Conservation (phyloP, 176 grass and related monocot genomes). For the Bothriochloa decipiens region DNA sequence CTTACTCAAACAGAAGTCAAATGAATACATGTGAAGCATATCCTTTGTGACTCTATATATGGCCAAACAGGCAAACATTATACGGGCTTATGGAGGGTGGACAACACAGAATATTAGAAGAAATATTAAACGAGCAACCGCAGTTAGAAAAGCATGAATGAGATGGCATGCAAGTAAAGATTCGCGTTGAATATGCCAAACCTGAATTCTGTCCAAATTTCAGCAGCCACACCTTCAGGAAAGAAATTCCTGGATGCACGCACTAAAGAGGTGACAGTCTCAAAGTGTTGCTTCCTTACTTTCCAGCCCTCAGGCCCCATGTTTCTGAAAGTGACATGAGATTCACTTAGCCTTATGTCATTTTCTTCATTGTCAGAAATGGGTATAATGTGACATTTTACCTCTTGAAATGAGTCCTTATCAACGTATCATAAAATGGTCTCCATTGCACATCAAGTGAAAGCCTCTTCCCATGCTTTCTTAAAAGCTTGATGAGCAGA, state of each 20-base stretch:
- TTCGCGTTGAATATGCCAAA: slow-evolving; percentile 27
- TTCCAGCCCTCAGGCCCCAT: slow-evolving; percentile 98
- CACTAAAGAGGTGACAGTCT: slow-evolving; percentile 76
- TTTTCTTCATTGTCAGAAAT: slow-evolving; percentile 9
- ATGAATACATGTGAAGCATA: not conserved
- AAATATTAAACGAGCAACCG: not conserved
- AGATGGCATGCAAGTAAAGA: slow-evolving; percentile 10
- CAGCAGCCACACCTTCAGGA: slow-evolving; percentile 78
- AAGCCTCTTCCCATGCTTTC: slow-evolving; percentile 77
- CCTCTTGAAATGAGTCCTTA: slow-evolving; percentile 94
- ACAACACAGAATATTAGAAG: not conserved
- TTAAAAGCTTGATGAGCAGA: slow-evolving; percentile 70
- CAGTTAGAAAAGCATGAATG: not conserved
- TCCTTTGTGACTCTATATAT: not conserved
- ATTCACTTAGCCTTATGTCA: slow-evolving; percentile 15
- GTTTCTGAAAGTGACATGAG: slow-evolving; percentile 64
- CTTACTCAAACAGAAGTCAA: not conserved
- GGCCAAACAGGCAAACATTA: slow-evolving; percentile 1
- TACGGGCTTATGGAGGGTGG: not conserved
- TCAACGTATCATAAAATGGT: slow-evolving; percentile 88
- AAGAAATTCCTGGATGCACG: slow-evolving; percentile 80
- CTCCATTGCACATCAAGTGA: slow-evolving; percentile 80
- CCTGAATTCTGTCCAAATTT: slow-evolving; percentile 97
- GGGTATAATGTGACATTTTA: slow-evolving; percentile 30
- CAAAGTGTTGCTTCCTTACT: slow-evolving; percentile 80